Evolutionary conservation across 116 monocot species (phyloP), one percentile per base, ranked within the genome.

Genomic region (Thalassia testudinum): DNA sequence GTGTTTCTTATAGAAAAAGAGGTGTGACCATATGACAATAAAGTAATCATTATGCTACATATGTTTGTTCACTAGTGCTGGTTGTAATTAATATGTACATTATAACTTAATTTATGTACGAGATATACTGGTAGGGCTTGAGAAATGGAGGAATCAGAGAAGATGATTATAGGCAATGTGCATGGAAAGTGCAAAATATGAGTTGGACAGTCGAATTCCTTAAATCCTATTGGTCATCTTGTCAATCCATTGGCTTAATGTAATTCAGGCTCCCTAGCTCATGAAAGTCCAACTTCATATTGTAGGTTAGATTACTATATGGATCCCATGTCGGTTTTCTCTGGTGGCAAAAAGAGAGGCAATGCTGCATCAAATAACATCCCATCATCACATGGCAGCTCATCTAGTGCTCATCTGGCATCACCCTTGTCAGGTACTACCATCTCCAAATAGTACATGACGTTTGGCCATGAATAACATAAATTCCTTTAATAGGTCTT

Each of bases 221-320:
- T 58, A 0, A 18, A 27, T 1, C 21, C 61, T 20, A 27, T 54
- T 13, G 17, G 7, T 2, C 27, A 38, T 50, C 72, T 65, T 27
- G 16, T 63, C 24, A 72, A 65, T 29, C 72, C 72, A 7, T 48
- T 72, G 42, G 40, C 23, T 27, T 45, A 64, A 21, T 25, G 28
- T 27, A 26, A 24, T 70, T 55, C 40, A 7, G 15, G 47, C 29
- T 40, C 37, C 13, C 40, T 62, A 14, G 24, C 5, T 48, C 23
- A 12, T 1, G 68, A 47, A 22, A 52, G 19, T 11, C 14, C 56
- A 21, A 16, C 50, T 24, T 43, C 62, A 20, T 13, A 5, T 53
- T 37, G 37, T 8, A 66, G 67, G 20, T 73, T 73, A 42, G 67
- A 73, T 50, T 73, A 51, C 53, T 73, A 73, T 37, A 73, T 67